Evolutionary conservation across 164 flowering plant genomes (phyloP).

Genomic region (Brasenia schreberi): DNA sequence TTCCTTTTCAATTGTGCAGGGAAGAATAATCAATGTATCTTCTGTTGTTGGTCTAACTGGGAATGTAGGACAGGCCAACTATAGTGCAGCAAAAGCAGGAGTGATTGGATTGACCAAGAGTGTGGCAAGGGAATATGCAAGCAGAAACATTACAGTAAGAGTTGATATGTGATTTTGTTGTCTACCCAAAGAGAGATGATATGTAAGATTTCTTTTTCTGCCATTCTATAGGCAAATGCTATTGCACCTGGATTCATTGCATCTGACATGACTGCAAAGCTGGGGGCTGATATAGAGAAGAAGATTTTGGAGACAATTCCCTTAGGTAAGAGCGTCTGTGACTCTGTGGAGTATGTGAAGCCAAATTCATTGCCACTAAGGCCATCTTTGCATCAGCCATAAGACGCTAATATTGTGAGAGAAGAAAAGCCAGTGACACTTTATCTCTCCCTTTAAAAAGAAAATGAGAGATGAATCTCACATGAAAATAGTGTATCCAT

Average conservation of each 20-base stretch:
- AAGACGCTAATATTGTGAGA: too few species aligned
- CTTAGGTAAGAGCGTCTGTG: conserved; percentile 40
- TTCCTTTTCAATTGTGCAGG: conserved; percentile 31
- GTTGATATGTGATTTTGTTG: background rate
- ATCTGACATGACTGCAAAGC: conserved; percentile 96
- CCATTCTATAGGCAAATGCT: conserved; percentile 63
- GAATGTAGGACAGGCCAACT: conserved; percentile 89
- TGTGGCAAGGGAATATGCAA: conserved; percentile 84
- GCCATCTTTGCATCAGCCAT: too few species aligned
- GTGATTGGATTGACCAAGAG: conserved; percentile 89
- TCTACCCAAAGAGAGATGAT: background rate
- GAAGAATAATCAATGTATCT: conserved; percentile 80
- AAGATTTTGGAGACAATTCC: conserved; percentile 73
- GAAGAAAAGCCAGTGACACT: too few species aligned
- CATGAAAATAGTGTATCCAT: too few species aligned
- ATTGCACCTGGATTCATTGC: conserved; percentile 96
- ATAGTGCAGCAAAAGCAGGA: conserved; percentile 98
- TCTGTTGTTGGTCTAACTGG: conserved; percentile 96
- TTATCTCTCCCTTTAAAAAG: too few species aligned
- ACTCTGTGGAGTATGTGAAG: too few species aligned
- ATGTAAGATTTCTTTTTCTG: background rate
- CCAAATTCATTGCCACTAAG: too few species aligned
- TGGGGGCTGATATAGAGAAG: conserved; percentile 70
- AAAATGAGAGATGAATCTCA: too few species aligned
- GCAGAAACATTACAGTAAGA: conserved; percentile 80